Conservation (phyloP, 768 basidiomycete genomes). For the Leccinum longicurvipes region DNA sequence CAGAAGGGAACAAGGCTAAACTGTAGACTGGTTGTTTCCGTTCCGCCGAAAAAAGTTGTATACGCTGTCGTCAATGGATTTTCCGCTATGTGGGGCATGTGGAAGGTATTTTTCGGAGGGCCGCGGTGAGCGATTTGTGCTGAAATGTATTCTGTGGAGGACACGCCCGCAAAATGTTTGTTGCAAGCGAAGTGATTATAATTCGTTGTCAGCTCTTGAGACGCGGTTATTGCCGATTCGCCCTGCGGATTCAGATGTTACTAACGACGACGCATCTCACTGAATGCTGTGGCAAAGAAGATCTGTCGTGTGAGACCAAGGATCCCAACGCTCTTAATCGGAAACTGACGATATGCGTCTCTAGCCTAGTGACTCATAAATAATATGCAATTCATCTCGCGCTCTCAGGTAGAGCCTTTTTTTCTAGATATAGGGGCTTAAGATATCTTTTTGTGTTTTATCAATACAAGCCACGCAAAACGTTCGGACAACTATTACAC, state of each 20-base stretch:
- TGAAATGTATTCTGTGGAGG: no score
- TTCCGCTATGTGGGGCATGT: neutral
- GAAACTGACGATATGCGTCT: neutral
- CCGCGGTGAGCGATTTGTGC: neutral
- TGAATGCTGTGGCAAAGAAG: neutral
- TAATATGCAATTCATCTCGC: no score
- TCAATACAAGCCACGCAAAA: no score
- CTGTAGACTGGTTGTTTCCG: slow-evolving; percentile 36
- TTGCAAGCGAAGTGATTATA: no score
- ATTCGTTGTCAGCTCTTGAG: no score
- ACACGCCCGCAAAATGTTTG: no score
- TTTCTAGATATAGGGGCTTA: neutral
- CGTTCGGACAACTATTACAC: no score
- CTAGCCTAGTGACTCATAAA: neutral
- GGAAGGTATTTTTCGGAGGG: neutral
- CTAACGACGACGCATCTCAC: no score
- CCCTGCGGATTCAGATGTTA: neutral
- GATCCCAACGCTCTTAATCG: neutral
- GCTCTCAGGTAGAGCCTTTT: no score
- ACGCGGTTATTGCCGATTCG: neutral
- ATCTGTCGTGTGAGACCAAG: neutral
- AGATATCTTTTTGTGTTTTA: no score
- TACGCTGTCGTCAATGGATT: neutral
- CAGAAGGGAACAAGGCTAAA: slow-evolving; percentile 53
- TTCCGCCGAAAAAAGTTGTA: neutral